Base-by-base conservation (phyloP, 192 early-diverging fungal genomes). In the Umbelopsis sp. region DNA sequence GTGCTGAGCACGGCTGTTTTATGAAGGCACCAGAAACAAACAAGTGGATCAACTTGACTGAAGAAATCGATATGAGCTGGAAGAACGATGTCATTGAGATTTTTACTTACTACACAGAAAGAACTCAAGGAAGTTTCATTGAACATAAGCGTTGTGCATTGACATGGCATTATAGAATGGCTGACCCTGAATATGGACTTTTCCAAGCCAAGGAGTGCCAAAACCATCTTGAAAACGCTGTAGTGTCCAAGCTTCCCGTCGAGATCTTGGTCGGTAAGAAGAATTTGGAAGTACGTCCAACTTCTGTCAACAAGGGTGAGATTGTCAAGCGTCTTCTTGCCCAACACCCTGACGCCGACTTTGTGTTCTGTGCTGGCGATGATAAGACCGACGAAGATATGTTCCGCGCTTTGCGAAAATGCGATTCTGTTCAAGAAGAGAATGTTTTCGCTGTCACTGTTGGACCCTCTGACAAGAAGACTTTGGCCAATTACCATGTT, bases 171-270 rank as follows among this genome's bases (percentile, higher is more conserved):
- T 96, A 91, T 81, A 88, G 94, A 65, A 82, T 91, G 69, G 89
- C 93, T 4, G 94, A 96, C 71, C 92, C 92, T 12, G 88, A 89
- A 51, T 96, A 91, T 76, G 94, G 87, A 64, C 77, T 75, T 47
- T 96, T 96, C 87, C 93, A 96, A 78, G 90, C 92, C 35, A 94
- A 95, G 71, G 94, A 96, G 71, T 95, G 93, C 78, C 89, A 91
- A 79, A 94, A 92, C 79, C 92, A 95, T 73, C 75, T 96, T 25
- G 91, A 94, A 73, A 87, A 89, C 72, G 84, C 91, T 9, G 82
- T 96, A 0, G 79, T 93, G 25, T 88, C 91, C 30, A 93, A 92
- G 80, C 80, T 89, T 22, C 94, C 94, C 18, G 88, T 96, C 20
- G 94, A 95, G 71, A 89, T 95, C 18, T 77, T 96, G 70, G 86